Evolutionary conservation across 768 basidiomycete genomes (phyloP).

Genomic region (Sistotremastrum niveocremeum): DNA sequence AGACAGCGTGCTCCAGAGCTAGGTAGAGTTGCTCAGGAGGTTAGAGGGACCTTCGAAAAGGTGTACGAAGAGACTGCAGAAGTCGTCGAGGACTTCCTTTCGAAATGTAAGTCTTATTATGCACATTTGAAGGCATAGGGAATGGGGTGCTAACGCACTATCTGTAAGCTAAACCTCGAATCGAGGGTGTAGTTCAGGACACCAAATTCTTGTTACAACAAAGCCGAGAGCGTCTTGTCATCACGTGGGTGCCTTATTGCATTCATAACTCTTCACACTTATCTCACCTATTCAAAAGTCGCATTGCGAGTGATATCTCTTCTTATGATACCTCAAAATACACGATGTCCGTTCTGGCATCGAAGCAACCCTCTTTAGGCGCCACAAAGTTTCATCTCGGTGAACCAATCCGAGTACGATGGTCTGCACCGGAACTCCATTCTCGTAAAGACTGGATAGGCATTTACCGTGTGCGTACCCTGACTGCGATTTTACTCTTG

Average conservation of each 20-base stretch:
- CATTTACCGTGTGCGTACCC: slow-evolving; percentile 53
- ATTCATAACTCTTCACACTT: neutral
- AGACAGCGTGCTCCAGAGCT: slow-evolving; percentile 73
- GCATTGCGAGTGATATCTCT: slow-evolving; percentile 71
- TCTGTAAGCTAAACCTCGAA: slow-evolving; percentile 61
- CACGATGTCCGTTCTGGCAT: slow-evolving; percentile 45
- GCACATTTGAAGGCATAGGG: slow-evolving; percentile 5
- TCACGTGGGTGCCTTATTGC: slow-evolving; percentile 51
- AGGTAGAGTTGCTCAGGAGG: slow-evolving; percentile 73
- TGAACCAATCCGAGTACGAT: slow-evolving; percentile 73
- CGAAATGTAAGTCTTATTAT: slow-evolving; percentile 51
- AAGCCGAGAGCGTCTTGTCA: slow-evolving; percentile 79
- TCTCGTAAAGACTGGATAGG: slow-evolving; percentile 96
- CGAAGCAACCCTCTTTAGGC: slow-evolving; percentile 28
- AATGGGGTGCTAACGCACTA: neutral
- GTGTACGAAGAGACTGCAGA: slow-evolving; percentile 92
- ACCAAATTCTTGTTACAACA: slow-evolving; percentile 86
- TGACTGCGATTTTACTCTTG: neutral
- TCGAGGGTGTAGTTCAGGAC: slow-evolving; percentile 85
- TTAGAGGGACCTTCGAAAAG: slow-evolving; percentile 89
- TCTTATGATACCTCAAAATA: slow-evolving; percentile 74
- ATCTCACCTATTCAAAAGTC: slow-evolving; percentile 26
- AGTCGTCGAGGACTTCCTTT: slow-evolving; percentile 85
- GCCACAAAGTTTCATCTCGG: slow-evolving; percentile 71
- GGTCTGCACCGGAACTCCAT: slow-evolving; percentile 78